These are phyloP conservation scores for Anethum foeniculum DNA, from an alignment of 140 eudicot genomes.

Conservation along the genomic window DNA sequence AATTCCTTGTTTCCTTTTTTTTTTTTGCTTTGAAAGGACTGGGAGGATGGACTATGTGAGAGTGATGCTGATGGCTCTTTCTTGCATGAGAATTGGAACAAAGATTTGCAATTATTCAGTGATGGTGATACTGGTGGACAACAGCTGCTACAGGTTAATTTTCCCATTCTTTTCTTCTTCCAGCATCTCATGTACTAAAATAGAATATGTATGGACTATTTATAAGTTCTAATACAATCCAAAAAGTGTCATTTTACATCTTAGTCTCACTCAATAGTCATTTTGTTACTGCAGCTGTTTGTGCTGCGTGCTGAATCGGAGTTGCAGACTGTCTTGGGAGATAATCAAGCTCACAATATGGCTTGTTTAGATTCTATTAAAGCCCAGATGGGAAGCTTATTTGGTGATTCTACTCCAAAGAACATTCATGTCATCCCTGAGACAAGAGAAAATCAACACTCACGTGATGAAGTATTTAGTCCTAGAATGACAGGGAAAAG, in stretches of 20 bases:
- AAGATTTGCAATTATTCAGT: conserved; percentile 69
- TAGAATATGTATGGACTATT: background rate
- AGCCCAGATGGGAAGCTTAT: conserved; percentile 46
- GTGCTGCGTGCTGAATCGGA: conserved; percentile 83
- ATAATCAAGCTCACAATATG: conserved; percentile 46
- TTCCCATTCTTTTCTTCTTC: background rate
- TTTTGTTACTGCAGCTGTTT: conserved; percentile 59
- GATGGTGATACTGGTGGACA: conserved; percentile 90
- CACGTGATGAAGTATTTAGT: conserved; percentile 55
- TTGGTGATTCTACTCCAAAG: conserved; percentile 40
- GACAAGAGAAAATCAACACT: conserved; percentile 23
- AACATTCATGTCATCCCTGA: conserved; percentile 21
- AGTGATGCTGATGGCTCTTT: conserved; percentile 94
- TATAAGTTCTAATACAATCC: background rate
- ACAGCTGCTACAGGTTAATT: conserved; percentile 76
- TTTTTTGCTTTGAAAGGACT: conserved; percentile 42
- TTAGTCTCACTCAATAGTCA: background rate
- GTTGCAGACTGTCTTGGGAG: conserved; percentile 53
- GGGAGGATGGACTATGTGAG: conserved; percentile 93
- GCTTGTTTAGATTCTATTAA: conserved; percentile 49
- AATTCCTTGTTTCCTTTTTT: background rate
- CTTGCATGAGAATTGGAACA: conserved; percentile 95
- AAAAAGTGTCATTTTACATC: background rate
- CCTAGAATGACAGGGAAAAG: conserved; percentile 61
- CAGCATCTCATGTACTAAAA: background rate